Percentiles rank a stretch among this genome's conserved stretches.
phyloP scores from a whole-genome alignment of 2,329 filamentous ascomycete genomes.

The Coleophoma cylindrospora region DNA sequence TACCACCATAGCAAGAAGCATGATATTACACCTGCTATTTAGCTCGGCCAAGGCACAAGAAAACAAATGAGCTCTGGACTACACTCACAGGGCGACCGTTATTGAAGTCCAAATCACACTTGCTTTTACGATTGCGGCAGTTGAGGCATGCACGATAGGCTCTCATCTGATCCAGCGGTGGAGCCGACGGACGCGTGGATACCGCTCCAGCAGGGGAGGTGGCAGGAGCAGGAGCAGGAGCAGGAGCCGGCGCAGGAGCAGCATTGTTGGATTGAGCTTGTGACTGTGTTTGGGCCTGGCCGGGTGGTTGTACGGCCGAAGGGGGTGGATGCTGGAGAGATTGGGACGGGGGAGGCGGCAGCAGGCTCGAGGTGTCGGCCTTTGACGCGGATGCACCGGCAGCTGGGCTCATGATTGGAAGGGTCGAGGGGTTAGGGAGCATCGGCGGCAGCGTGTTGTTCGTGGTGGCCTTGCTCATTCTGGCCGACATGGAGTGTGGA shows the following conservation, averaged over 20 bases:
- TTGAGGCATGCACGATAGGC: slow-evolving; percentile 27
- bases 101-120: slow-evolving; percentile 26
- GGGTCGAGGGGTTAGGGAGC: background rate
- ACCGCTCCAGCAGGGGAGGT: background rate
- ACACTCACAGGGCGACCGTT: slow-evolving; percentile 21
- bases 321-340: too few species aligned
- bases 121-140: slow-evolving; percentile 26
- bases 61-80: background rate
- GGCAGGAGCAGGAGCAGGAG: background rate
- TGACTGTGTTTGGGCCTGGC: background rate
- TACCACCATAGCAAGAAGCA: background rate
- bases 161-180: slow-evolving; percentile 23
- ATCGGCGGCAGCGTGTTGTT: background rate
- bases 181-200: slow-evolving; percentile 6
- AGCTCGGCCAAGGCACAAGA: background rate
- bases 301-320: too few species aligned
- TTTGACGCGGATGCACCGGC: background rate
- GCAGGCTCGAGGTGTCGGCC: background rate
- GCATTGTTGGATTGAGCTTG: background rate
- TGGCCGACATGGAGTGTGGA: background rate
- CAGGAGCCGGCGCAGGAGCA: background rate
- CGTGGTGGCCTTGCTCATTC: background rate
- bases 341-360: background rate
- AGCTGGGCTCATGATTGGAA: background rate
- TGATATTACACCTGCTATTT: background rate